phyloP scores from a whole-genome alignment of 805 yeast species.

The Candida awuae region DNA sequence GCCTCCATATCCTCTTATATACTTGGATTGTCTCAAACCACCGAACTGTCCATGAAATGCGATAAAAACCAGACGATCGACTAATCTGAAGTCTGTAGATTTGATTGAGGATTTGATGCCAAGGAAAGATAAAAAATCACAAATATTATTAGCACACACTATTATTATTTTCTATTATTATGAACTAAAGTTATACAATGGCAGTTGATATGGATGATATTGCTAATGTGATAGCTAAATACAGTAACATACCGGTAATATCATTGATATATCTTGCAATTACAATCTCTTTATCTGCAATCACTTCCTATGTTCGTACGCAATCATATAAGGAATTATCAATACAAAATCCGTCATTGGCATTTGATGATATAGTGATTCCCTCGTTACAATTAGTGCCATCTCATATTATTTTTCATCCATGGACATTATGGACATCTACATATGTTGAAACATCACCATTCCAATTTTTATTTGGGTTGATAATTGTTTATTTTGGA shows the following conservation, averaged over 20 bases:
- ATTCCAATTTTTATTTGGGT: slow-evolving; percentile 36
- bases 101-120: too few species aligned
- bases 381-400: slow-evolving; percentile 60
- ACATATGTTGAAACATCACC: slow-evolving; percentile 55
- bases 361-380: slow-evolving; percentile 38
- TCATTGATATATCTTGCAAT: slow-evolving; percentile 37
- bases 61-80: too few species aligned
- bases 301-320: slow-evolving; percentile 36
- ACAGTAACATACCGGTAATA: slow-evolving; percentile 5
- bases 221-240: background rate
- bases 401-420: slow-evolving; percentile 41
- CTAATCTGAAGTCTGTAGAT: too few species aligned
- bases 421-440: slow-evolving; percentile 58
- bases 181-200: too few species aligned
- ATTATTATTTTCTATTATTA: too few species aligned
- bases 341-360: slow-evolving; percentile 17
- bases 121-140: too few species aligned
- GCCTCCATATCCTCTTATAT: too few species aligned
- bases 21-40: too few species aligned
- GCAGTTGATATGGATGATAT: background rate
- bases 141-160: too few species aligned
- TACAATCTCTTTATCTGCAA: slow-evolving; percentile 33
- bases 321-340: slow-evolving; percentile 25
- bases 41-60: too few species aligned
- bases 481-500: slow-evolving; percentile 31